Base-by-base conservation (phyloP, 805 yeast genomes). In the Wickerhamomyces subpelliculosus region DNA sequence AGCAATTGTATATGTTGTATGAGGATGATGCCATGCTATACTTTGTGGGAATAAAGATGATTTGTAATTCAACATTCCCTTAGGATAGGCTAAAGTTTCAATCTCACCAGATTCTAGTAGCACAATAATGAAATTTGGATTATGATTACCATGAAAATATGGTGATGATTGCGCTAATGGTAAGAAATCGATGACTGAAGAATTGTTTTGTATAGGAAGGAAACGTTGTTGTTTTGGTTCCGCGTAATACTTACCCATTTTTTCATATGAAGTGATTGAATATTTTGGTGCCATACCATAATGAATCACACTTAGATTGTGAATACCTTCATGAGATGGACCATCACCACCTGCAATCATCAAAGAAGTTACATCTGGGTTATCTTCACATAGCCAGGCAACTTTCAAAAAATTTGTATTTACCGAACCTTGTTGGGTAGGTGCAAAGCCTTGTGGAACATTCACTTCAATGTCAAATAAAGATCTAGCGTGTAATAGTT, bases 201-300 rank as follows among this genome's bases (percentile, higher is more conserved):
- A 60, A 2, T 58, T 48, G 9, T 70, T 67, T 17, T 73, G 73
- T 12, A 80, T 56, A 2, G 85, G 84, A 35, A 78, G 62, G 8
- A 75, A 62, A 40, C 68, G 68, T 44, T 76, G 81, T 31, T 73
- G 68, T 35, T 63, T 68, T 3, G 83, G 82, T 20, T 63, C 67
- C 0, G 81, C 67, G 58, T 87, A 93, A 53, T 78, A 87, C 36
- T 72, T 72, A 14, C 84, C 83, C 84, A 88, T 93, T 36, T 79
- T 78, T 8, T 80, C 83, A 59, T 87, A 85, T 0, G 96, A 82
- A 0, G 96, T 84, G 40, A 90, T 61, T 3, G 88, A 72, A 48
- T 86, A 84, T 36, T 77, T 73, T 19, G 95, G 83, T 12, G 95
- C 84, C 31, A 69, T 67, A 4, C 96, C 96, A 49, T 87, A 81